phyloP scores from a whole-genome alignment of 306 rosid genomes.

The Vigna unguiculata region DNA sequence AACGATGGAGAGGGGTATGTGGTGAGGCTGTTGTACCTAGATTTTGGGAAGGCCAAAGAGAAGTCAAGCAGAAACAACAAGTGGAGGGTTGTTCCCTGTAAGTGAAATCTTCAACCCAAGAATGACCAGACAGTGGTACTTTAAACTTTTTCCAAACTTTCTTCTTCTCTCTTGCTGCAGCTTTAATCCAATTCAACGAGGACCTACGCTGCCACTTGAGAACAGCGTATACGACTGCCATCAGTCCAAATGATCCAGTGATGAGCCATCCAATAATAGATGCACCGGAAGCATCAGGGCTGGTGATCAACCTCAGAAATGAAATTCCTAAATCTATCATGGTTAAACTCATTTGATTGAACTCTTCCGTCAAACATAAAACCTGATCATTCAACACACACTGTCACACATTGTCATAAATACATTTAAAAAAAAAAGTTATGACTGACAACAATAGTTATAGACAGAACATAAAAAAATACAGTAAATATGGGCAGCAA shows the following conservation, averaged over 20 bases:
- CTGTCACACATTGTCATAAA: conserved; percentile 23
- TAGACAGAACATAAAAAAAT: conserved; percentile 17
- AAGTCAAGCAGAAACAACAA: conserved; percentile 77
- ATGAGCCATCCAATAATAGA: conserved; percentile 67
- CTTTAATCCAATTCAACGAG: conserved; percentile 76
- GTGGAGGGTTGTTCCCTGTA: conserved; percentile 70
- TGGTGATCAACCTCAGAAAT: conserved; percentile 52
- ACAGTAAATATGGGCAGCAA: conserved; percentile 37
- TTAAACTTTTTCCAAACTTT: conserved; percentile 71
- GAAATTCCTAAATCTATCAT: conserved; percentile 56
- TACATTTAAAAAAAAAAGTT: not conserved
- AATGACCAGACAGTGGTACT: conserved; percentile 68
- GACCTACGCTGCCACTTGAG: conserved; percentile 78
- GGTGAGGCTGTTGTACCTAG: conserved; percentile 59
- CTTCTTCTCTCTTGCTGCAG: conserved; percentile 80
- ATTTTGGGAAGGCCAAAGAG: conserved; percentile 69
- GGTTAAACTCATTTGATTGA: conserved; percentile 40
- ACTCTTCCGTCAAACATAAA: conserved; percentile 33
- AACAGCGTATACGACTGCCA: conserved; percentile 62
- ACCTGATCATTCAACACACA: conserved; percentile 45
- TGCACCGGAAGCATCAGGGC: conserved; percentile 53
- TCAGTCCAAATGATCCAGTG: conserved; percentile 69
- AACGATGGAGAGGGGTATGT: conserved; percentile 67
- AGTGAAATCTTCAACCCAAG: conserved; percentile 74
- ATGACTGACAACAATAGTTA: conserved; percentile 34